Base-by-base conservation (phyloP, 192 early-diverging fungal genomes). In the Coemansia sp. region DNA sequence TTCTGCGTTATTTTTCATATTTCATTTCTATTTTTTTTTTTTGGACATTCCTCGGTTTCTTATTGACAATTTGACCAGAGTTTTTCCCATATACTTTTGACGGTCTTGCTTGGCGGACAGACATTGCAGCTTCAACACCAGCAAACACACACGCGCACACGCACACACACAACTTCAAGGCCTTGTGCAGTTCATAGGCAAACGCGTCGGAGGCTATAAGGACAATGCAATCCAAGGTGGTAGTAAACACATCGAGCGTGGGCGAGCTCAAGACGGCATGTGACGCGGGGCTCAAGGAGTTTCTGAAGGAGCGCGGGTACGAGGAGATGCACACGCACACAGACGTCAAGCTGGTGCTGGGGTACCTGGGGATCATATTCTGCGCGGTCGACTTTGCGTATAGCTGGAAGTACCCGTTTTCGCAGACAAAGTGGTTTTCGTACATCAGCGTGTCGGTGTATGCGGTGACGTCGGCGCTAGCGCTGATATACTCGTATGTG, bases 331-430 rank as follows among this genome's bases (percentile, higher is more conserved):
- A 94, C 75, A 87, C 81, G 24, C 95, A 95, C 72, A 89, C 89
- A 6, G 92, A 96, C 71, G 84, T 87, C 62, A 92, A 92, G 70
- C 88, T 96, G 5, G 60, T 91, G 14, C 81, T 96, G 15, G 95
- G 95, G 33, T 96, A 92, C 74, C 48, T 88, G 16, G 87, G 92
- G 4, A 88, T 88, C 61, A 60, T 85, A 1, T 90, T 93, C 78
- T 92, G 93, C 56, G 91, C 84, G 20, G 87, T 81, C 59, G 90
- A 87, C 58, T 87, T 88, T 66, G 85, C 82, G 59, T 89, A 91
- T 70, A 89, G 86, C 67, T 89, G 88, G 77, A 87, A 87, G 62
- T 84, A 86, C 36, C 85, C 86, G 33, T 91, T 92, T 61, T 72
- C 87, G 60, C 78, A 83, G 45, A 85, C 88, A 38, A 87, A 89